A percentile compares a stretch with the other conserved stretches of the same genome.
Conservation (phyloP, 306 rosid species). For the Prunus fruticosa region DNA sequence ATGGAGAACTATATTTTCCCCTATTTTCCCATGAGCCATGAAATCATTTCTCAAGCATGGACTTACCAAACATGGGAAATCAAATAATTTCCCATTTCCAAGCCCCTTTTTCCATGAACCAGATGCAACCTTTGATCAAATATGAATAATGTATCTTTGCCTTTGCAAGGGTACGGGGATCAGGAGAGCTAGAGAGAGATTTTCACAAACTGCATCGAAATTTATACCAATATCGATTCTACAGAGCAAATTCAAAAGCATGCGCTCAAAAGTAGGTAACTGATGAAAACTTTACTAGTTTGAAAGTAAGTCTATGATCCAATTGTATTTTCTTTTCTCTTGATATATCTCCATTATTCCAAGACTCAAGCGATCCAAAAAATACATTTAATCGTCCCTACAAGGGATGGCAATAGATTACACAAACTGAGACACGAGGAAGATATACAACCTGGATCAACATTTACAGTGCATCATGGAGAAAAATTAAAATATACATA, state of each 20-base stretch:
- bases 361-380: constrained; percentile 21
- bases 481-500: constrained; percentile 40
- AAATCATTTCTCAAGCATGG: too few species aligned
- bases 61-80: too few species aligned
- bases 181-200: neutral
- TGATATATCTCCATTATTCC: constrained; percentile 7
- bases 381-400: constrained; percentile 43
- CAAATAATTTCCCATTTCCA: too few species aligned
- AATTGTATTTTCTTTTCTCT: neutral
- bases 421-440: constrained; percentile 40
- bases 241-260: neutral
- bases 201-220: neutral
- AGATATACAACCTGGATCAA: constrained; percentile 30
- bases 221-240: neutral
- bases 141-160: too few species aligned
- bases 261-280: neutral
- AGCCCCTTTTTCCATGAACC: too few species aligned
- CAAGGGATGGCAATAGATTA: constrained; percentile 30
- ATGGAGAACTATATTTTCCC: too few species aligned
- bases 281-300: neutral
- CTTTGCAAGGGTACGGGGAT: too few species aligned
- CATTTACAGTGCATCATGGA: constrained; percentile 24
- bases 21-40: too few species aligned
- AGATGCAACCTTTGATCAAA: too few species aligned
- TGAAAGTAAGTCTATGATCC: neutral